These are phyloP conservation scores for Candida albicans DNA, from an alignment of 1,139 yeast species.

Conservation along the genomic window DNA sequence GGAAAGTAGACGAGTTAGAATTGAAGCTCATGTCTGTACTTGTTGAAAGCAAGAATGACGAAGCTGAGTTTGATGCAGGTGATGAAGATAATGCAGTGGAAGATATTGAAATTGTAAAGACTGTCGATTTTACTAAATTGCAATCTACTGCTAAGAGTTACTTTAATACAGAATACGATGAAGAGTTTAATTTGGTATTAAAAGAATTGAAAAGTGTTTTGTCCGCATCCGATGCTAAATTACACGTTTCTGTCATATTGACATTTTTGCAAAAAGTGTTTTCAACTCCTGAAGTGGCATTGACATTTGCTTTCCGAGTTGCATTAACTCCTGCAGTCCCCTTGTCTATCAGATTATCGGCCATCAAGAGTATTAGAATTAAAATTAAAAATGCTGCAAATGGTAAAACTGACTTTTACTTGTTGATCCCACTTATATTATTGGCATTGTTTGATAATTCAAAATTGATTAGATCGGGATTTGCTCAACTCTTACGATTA, in stretches of 20 bases:
- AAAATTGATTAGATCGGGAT: slow-evolving; percentile 29
- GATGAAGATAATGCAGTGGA: slow-evolving; percentile 19
- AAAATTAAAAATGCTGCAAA: slow-evolving; percentile 36
- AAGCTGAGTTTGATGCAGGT: slow-evolving; percentile 24
- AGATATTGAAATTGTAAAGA: slow-evolving; percentile 23
- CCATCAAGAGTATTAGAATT: slow-evolving; percentile 41
- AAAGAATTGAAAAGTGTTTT: slow-evolving; percentile 19
- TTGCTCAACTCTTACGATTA: slow-evolving; percentile 23
- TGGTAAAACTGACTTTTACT: slow-evolving; percentile 26
- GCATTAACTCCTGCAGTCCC: slow-evolving; percentile 61
- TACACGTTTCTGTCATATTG: slow-evolving; percentile 18
- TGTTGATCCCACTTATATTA: slow-evolving; percentile 37
- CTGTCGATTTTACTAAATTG: slow-evolving; percentile 20
- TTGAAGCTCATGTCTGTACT: slow-evolving; percentile 66
- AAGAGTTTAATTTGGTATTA: slow-evolving; percentile 26
- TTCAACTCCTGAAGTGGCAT: slow-evolving; percentile 32
- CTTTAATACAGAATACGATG: slow-evolving; percentile 39
- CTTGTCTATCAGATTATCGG: slow-evolving; percentile 48
- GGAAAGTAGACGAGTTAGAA: slow-evolving; percentile 60
- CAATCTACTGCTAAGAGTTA: slow-evolving; percentile 35
- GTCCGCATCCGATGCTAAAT: slow-evolving; percentile 12
- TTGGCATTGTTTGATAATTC: slow-evolving; percentile 36
- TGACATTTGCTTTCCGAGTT: slow-evolving; percentile 60
- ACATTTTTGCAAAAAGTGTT: slow-evolving; percentile 26
- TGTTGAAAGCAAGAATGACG: slow-evolving; percentile 21